These are phyloP conservation scores for Citrus medica DNA, from an alignment of 345 rosid genomes.

Conservation along the genomic window DNA sequence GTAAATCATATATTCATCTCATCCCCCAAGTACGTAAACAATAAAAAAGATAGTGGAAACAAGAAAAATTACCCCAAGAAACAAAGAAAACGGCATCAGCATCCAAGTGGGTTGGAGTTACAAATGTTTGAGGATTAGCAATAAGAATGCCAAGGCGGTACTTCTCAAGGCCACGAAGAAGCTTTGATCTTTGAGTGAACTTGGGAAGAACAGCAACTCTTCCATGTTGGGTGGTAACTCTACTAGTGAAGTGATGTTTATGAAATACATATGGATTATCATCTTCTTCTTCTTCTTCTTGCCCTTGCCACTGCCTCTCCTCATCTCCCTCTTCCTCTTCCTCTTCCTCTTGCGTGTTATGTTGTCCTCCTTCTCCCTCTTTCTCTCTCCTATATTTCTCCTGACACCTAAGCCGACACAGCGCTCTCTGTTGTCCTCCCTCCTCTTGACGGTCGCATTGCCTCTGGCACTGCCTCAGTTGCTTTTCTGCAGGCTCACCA, in stretches of 20 bases:
- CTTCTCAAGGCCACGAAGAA: conserved; percentile 40
- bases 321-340: not conserved
- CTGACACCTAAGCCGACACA: conserved; percentile 31
- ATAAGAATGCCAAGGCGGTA: conserved; percentile 30
- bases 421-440: conserved; percentile 8
- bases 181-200: conserved; percentile 38
- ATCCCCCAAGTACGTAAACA: not conserved
- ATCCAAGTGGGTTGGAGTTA: conserved; percentile 39
- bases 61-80: conserved; percentile 23
- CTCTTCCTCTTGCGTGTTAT: not conserved
- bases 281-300: not conserved
- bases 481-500: conserved; percentile 13
- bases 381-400: conserved; percentile 11
- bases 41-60: not conserved
- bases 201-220: conserved; percentile 22
- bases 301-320: not conserved
- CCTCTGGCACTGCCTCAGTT: conserved; percentile 28
- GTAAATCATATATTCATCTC: too few relatives aligned
- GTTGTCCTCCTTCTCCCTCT: not conserved
- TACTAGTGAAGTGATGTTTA: conserved; percentile 16
- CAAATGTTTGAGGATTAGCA: conserved; percentile 32
- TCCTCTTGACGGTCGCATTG: conserved; percentile 19
- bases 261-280: conserved; percentile 42
- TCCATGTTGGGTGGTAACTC: conserved; percentile 23
- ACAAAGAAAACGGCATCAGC: conserved; percentile 36